A percentile compares a stretch with the other conserved stretches of the same genome.
Conservation (phyloP, 1,139 yeast genomes). For the Scheffersomyces stambukii region DNA sequence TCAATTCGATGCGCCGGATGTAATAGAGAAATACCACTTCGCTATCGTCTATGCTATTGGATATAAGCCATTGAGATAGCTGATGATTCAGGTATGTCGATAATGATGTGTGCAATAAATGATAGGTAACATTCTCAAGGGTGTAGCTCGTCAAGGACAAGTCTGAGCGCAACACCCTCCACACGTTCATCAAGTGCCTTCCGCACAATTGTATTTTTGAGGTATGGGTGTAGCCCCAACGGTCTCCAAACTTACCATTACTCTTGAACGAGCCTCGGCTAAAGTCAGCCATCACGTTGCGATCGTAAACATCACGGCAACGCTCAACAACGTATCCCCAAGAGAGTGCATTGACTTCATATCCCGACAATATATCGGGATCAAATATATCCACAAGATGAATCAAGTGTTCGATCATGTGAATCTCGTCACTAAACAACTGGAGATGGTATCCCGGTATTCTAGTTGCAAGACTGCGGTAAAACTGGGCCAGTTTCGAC, state of each 20-base stretch:
- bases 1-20: slow-evolving; percentile 43
- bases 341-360: slow-evolving; percentile 71
- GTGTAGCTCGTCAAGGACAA: slow-evolving; percentile 64
- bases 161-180: slow-evolving; percentile 72
- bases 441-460: slow-evolving; percentile 21
- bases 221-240: slow-evolving; percentile 83
- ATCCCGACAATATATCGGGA: slow-evolving; percentile 87
- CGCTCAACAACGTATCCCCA: slow-evolving; percentile 91
- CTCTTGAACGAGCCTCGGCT: slow-evolving; percentile 46
- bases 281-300: slow-evolving; percentile 44
- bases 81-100: slow-evolving; percentile 57
- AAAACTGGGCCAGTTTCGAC: too few species aligned
- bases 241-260: slow-evolving; percentile 57
- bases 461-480: too few species aligned
- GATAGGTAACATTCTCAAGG: slow-evolving; percentile 70
- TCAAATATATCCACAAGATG: slow-evolving; percentile 60
- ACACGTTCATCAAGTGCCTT: slow-evolving; percentile 75
- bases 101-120: slow-evolving; percentile 59
- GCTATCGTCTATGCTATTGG: slow-evolving; percentile 20
- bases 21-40: slow-evolving; percentile 49
- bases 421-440: slow-evolving; percentile 47
- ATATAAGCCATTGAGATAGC: slow-evolving; percentile 49
- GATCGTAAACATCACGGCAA: slow-evolving; percentile 38
- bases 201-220: slow-evolving; percentile 69
- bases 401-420: slow-evolving; percentile 52